Conservation (phyloP, 2,329 filamentous ascomycete species). For the Aureobasidium pullulans region DNA sequence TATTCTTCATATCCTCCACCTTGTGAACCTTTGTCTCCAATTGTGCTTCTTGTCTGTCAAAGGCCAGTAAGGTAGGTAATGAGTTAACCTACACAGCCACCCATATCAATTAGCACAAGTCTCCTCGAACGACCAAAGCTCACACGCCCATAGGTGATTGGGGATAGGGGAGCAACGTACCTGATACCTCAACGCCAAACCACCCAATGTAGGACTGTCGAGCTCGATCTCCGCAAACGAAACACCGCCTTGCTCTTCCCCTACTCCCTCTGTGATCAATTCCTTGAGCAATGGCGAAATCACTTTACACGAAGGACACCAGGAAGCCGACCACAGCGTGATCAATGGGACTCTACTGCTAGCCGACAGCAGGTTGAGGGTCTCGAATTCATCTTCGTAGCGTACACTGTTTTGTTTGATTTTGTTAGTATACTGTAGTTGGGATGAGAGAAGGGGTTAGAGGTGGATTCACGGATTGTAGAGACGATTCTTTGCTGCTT, state of each 20-base stretch:
- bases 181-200: slow-evolving; percentile 34
- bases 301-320: slow-evolving; percentile 38
- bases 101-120: background rate
- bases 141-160: too few relatives aligned
- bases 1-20: slow-evolving; percentile 40
- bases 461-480: slow-evolving; percentile 16
- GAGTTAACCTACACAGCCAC: slow-evolving; percentile 32
- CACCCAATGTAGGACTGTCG: slow-evolving; percentile 38
- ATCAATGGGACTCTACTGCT: slow-evolving; percentile 38
- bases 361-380: slow-evolving; percentile 40
- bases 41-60: slow-evolving; percentile 43
- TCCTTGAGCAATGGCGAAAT: slow-evolving; percentile 36
- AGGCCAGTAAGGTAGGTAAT: slow-evolving; percentile 44
- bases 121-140: too few relatives aligned
- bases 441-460: background rate
- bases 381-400: slow-evolving; percentile 40
- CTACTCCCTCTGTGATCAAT: slow-evolving; percentile 38
- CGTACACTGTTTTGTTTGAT: slow-evolving; percentile 29
- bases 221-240: slow-evolving; percentile 43
- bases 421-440: too few relatives aligned
- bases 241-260: slow-evolving; percentile 38
- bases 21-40: slow-evolving; percentile 37
- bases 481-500: slow-evolving; percentile 16
- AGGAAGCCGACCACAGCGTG: slow-evolving; percentile 45
- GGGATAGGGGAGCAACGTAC: slow-evolving; percentile 16